These are phyloP conservation scores for Phytophthora quininea DNA, from an alignment of 352 stramenopile species.

Conservation along the genomic window DNA sequence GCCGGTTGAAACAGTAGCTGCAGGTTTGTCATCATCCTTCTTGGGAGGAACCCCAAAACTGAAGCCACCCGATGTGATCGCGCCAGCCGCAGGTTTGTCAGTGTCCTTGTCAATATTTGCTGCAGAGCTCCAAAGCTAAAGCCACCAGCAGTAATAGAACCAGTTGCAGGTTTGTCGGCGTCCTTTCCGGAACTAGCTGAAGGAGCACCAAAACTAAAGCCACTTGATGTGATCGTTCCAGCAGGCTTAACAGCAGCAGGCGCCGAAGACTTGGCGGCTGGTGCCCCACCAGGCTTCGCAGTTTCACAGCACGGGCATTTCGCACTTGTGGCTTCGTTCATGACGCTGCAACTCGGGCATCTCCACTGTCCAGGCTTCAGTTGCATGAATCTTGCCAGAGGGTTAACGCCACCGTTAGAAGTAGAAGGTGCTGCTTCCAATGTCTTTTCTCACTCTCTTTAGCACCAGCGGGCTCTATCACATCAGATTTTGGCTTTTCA, in stretches of 20 bases:
- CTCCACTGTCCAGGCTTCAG: constrained; percentile 78
- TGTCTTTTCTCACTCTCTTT: constrained; percentile 20
- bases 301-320: constrained; percentile 88
- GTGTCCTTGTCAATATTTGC: constrained; percentile 21
- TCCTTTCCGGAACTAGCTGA: constrained; percentile 21
- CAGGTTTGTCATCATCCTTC: constrained; percentile 22
- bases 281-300: constrained; percentile 40
- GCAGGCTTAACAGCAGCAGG: constrained; percentile 17
- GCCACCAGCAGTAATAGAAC: constrained; percentile 29
- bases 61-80: constrained; percentile 27
- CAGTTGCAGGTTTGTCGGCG: constrained; percentile 22
- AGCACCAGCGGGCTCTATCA: constrained; percentile 16
- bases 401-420: constrained; percentile 43
- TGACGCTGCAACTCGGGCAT: constrained; percentile 78
- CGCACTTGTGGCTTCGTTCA: constrained; percentile 53
- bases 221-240: constrained; percentile 23
- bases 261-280: constrained; percentile 7
- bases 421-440: constrained; percentile 4
- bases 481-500: constrained; percentile 23
- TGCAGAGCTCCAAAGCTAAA: constrained; percentile 59
- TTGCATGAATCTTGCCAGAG: constrained; percentile 71
- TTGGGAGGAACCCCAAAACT: constrained; percentile 21
- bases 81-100: constrained; percentile 28
- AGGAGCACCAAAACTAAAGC: constrained; percentile 42
- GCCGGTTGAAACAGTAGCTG: constrained; percentile 8